Evolutionary conservation across 352 stramenopile genomes (phyloP).

Genomic region (Phytophthora litchii): DNA sequence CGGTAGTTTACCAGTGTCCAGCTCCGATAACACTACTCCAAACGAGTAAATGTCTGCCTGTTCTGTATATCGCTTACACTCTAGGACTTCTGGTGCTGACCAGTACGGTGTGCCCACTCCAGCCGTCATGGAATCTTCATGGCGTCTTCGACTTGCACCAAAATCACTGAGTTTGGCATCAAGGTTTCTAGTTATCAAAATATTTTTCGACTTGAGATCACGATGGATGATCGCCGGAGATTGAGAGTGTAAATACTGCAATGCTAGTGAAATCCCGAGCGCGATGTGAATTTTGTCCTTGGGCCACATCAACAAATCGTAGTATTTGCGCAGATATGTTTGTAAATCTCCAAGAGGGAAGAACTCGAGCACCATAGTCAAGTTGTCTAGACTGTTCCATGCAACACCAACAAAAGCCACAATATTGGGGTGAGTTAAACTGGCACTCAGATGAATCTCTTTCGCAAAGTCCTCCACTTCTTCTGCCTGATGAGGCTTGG

Average conservation of each 20-base stretch:
- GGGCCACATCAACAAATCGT: constrained; percentile 22
- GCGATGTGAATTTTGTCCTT: constrained; percentile 40
- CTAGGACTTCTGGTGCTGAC: constrained; percentile 37
- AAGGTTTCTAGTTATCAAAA: constrained; percentile 64
- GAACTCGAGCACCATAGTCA: constrained; percentile 47
- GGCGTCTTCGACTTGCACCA: constrained; percentile 22
- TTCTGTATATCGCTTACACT: constrained; percentile 22
- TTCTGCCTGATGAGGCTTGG: constrained; percentile 20
- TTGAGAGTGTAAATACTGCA: constrained; percentile 36
- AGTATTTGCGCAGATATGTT: constrained; percentile 25
- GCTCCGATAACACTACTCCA: constrained; percentile 38
- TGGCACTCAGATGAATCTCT: constrained; percentile 41
- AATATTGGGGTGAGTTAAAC: constrained; percentile 38
- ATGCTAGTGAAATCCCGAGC: constrained; percentile 30
- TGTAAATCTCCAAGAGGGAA: constrained; percentile 44
- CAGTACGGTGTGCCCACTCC: constrained; percentile 31
- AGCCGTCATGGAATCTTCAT: constrained; percentile 30
- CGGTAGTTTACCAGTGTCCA: constrained; percentile 34
- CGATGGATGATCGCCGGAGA: constrained; percentile 33
- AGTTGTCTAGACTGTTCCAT: constrained; percentile 49
- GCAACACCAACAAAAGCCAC: constrained; percentile 40
- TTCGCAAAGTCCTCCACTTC: constrained; percentile 37
- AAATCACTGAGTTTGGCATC: constrained; percentile 67
- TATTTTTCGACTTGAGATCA: constrained; percentile 45
- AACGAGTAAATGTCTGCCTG: constrained; percentile 45